Percentiles rank a stretch among this genome's conserved stretches.
These are phyloP conservation scores for Colletotrichum limetticola DNA, from an alignment of 2,329 filamentous ascomycete species.

Conservation along the genomic window DNA sequence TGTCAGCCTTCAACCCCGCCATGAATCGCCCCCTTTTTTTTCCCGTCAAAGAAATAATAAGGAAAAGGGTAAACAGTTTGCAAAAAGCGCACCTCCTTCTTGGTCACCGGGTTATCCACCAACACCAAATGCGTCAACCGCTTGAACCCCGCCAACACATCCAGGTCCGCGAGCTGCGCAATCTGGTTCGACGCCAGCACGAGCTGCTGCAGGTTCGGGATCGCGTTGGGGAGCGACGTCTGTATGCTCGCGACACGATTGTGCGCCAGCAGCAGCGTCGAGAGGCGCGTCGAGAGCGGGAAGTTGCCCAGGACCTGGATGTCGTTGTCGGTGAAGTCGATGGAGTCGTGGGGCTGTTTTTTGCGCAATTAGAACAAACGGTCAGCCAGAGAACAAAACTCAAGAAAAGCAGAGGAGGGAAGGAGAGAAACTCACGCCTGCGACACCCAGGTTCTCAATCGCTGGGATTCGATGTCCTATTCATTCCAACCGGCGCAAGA, in stretches of 20 bases:
- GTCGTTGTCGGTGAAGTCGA: slow-evolving; percentile 99
- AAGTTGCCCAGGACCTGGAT: slow-evolving; percentile 92
- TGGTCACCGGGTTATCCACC: slow-evolving; percentile 88
- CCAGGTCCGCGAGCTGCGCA: slow-evolving; percentile 85
- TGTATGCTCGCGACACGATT: slow-evolving; percentile 90
- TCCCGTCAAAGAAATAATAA: not conserved
- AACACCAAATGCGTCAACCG: slow-evolving; percentile 83
- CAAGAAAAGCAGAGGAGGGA: not conserved
- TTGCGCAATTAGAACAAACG: not conserved
- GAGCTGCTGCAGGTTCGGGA: slow-evolving; percentile 85
- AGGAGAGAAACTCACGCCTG: slow-evolving; percentile 74
- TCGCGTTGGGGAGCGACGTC: slow-evolving; percentile 74
- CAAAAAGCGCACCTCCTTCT: slow-evolving; percentile 79
- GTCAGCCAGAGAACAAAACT: slow-evolving; percentile 17
- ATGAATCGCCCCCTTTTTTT: not conserved
- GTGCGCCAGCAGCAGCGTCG: slow-evolving; percentile 86
- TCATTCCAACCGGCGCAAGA: slow-evolving; percentile 53
- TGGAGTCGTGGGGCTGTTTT: slow-evolving; percentile 87
- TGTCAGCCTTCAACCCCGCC: slow-evolving; percentile 10
- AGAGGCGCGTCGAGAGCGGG: slow-evolving; percentile 87
- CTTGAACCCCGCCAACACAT: slow-evolving; percentile 76
- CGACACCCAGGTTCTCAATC: slow-evolving; percentile 97
- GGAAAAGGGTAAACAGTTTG: too few relatives aligned
- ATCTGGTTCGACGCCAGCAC: slow-evolving; percentile 87
- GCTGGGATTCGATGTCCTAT: slow-evolving; percentile 97